Evolutionary conservation across 2,329 filamentous ascomycete species (phyloP), one percentile per base, ranked within the genome.

Genomic region (Penicillium fuscoglaucum): DNA sequence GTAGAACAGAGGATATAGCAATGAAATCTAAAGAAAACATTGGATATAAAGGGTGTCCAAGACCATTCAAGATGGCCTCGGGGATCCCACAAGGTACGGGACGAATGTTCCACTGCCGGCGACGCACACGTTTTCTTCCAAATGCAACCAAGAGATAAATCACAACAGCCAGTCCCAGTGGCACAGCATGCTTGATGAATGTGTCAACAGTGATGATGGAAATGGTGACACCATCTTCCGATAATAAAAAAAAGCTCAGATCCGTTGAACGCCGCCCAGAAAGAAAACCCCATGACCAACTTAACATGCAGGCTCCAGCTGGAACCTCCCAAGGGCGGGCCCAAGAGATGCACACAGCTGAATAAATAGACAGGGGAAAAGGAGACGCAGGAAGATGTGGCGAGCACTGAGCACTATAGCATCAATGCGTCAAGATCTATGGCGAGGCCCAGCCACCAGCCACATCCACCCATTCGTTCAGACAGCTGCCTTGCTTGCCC

Each of bases 391-490:
- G 71, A 69, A 64, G 52, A 63, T 72, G 66, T 64, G 66, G 65
- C 65, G 55, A 64, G 65, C 56, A 66, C 29, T 58, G 50, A 44
- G 50, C 50, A 59, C 55, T 47, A 51, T 46, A 33, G 33, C 39
- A 37, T 55, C 39, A 55, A n/a, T n/a, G 53, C 35, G 57, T 53
- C 54, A 49, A 58, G 31, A 53, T 66, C 65, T 77, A 84, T 64
- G 84, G 83, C 53, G 82, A 84, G 58, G 90, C 87, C 91, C 93
- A 99, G 59, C 95, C 95, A 67, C 95, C 95, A 48, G 93, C 93
- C 68, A 97, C 92, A 60, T 97, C 91, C 15, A 99, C 95, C 95
- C 95, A 99, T 78, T 99, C 92, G 10, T 91, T 85, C 57, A 97
- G 82, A 78, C 95, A 99, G 66, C 91, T 96, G 61, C 95, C 95